Conservation (phyloP, 1,284 basidiomycete species). For the Gastroboletus turbinatus region DNA sequence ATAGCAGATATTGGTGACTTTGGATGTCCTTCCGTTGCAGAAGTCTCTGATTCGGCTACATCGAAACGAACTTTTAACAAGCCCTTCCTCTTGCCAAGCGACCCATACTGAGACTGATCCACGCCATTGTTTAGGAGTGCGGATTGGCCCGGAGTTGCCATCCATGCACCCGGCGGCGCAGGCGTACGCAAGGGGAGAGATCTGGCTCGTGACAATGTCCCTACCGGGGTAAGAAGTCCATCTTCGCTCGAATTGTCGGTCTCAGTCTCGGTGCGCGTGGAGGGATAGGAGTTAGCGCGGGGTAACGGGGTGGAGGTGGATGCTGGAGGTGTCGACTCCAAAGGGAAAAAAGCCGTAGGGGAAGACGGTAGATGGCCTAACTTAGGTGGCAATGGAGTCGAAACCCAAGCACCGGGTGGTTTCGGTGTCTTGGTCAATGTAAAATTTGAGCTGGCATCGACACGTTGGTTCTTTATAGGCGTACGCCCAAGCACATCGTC, state of each 20-base stretch:
- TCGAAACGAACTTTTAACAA: conserved; percentile 69
- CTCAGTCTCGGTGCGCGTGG: conserved; percentile 14
- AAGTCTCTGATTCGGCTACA: conserved; percentile 40
- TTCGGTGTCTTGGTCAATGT: conserved; percentile 58
- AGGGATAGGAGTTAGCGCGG: conserved; percentile 29
- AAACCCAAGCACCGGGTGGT: conserved; percentile 69
- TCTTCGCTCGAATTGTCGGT: conserved; percentile 23
- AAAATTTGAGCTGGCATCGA: conserved; percentile 26
- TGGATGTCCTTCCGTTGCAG: conserved; percentile 38
- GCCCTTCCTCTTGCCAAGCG: conserved; percentile 37
- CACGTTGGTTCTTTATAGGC: conserved; percentile 27
- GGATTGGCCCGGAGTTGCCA: conserved; percentile 53
- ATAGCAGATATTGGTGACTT: conserved; percentile 32
- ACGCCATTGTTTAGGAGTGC: conserved; percentile 11
- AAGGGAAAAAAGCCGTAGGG: conserved; percentile 28
- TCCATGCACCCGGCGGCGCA: conserved; percentile 70
- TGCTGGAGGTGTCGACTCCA: conserved; percentile 36
- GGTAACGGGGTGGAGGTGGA: conserved; percentile 28
- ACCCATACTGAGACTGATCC: conserved; percentile 35
- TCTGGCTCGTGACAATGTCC: conserved; percentile 44
- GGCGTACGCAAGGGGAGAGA: conserved; percentile 57
- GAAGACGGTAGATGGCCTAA: conserved; percentile 13
- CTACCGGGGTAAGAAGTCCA: conserved; percentile 43
- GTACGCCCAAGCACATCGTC: conserved; percentile 33
- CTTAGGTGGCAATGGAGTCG: conserved; percentile 49